Evolutionary conservation across 192 early-diverging fungal species (phyloP), one percentile per base, ranked within the genome.

Genomic region (Coemansia sp.): DNA sequence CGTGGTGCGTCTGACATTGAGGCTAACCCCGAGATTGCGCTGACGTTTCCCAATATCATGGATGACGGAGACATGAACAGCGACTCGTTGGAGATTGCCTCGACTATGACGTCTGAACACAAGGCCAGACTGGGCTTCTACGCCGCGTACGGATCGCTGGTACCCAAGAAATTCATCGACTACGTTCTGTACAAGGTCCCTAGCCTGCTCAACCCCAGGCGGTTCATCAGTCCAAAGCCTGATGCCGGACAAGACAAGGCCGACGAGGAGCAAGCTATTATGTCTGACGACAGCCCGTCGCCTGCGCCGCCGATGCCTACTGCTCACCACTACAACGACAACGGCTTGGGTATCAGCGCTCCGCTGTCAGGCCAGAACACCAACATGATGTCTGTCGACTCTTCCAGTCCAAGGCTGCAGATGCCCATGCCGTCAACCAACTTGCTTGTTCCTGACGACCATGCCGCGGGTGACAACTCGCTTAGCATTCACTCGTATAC

Each of bases 1-100:
- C 74, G 74, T 53, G 68, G 65, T 0, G 79, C 79, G 9, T 71
- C 68, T n/a, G 79, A 82, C 50, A 67, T 82, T 17, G 74, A 82
- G 39, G 74, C 69, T 8, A 73, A 81, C 50, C 79, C 79, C 19
- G 67, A 67, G 53, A 54, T 76, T 29, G 66, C 79, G 7, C 46
- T 53, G 19, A 62, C 41, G 57, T 76, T 72, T 70, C 79, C 79
- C 9, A 68, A 81, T 16, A 54, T 81, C 46, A 67, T 64, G 10
- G 64, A 56, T 53, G 56, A 67, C 33, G 68, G 57, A 34, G 74
- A 77, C 14, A 17, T 75, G 13, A 45, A 19, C 8, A 34, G 34
- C 36, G 66, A 63, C n/a, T 42, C 62, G n/a, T 17, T 64, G 29
- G 67, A 75, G 9, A 45, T 44, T 1, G 66, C 48, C 51, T 69